Percentiles rank a stretch among this genome's conserved stretches.
Conservation (phyloP, 805 yeast genomes). For the Ogataea trehalophila region DNA sequence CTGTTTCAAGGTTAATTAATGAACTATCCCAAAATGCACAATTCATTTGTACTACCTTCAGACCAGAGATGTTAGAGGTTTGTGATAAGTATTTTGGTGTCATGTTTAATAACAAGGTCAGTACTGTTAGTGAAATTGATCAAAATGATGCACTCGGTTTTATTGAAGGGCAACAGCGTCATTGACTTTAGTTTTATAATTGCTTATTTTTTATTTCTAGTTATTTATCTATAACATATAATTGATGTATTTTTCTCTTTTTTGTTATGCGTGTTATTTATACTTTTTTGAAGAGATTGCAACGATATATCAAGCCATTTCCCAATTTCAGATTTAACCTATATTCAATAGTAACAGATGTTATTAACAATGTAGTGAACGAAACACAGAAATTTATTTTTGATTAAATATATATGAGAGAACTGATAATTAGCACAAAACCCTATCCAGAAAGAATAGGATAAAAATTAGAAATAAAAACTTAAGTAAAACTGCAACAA, state of each 20-base stretch:
- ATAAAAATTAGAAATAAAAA: too few species aligned
- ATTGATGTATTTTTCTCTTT: background rate
- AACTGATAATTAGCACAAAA: too few species aligned
- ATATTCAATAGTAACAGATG: too few species aligned
- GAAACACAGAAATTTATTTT: too few species aligned
- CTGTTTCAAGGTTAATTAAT: slow-evolving; percentile 75
- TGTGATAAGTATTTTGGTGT: slow-evolving; percentile 90
- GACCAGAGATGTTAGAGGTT: slow-evolving; percentile 85
- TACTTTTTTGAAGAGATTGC: too few species aligned
- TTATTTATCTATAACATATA: background rate
- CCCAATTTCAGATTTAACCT: too few species aligned
- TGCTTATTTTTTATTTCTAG: background rate
- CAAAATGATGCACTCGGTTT: slow-evolving; percentile 75
- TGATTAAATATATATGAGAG: too few species aligned
- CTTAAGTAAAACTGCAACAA: too few species aligned
- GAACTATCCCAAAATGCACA: slow-evolving; percentile 69
- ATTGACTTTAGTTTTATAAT: slow-evolving; percentile 1
- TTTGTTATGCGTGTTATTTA: too few species aligned
- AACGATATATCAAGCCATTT: too few species aligned
- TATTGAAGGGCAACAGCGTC: slow-evolving; percentile 59
- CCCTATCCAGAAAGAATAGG: too few species aligned
- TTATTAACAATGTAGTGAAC: too few species aligned
- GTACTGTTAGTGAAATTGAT: slow-evolving; percentile 67
- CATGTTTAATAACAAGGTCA: slow-evolving; percentile 73
- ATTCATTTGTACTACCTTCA: slow-evolving; percentile 92